Evolutionary conservation across 2,329 filamentous ascomycete genomes (phyloP), one percentile per base, ranked within the genome.

Genomic region (Berkeleyomyces basicola): DNA sequence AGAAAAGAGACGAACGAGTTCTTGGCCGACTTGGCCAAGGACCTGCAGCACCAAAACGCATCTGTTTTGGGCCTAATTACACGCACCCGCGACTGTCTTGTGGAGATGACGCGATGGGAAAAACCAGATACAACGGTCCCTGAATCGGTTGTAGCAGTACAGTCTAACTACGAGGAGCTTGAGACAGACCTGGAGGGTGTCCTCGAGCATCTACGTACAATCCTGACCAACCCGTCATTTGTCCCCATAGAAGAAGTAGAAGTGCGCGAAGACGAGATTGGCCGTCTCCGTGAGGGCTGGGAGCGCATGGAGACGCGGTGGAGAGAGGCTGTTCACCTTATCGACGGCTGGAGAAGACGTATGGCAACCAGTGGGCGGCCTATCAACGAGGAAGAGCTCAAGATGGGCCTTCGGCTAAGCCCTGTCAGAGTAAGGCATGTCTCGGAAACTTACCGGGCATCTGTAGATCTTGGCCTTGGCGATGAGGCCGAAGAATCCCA

Each of bases 151-250:
- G 39, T 59, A n/a, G 62, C 47, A 7, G 71, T 69, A 65, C 74
- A 75, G 36, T 73, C 73, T 39, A 73, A 71, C 55, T 76, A 76
- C 53, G 77, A 89, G 68, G 87, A 91, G 53, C 80, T 97, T 65
- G 83, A 86, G 0, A 71, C 75, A 7, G 87, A 95, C 66, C 82
- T 96, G 74, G 85, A 91, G 61, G 77, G 77, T 5, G 84, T 95
- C 7, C 78, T 97, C 65, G 83, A 87, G 42, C 90, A 95, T 70
- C 80, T 99, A 66, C 82, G 87, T 67, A 86, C 81, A 2, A 82
- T 99, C 44, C 78, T 99, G 53, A 96, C 90, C 7, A 97, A 97
- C 70, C 93, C 93, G 1, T 95, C 91, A 2, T 99, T 97, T 71
- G 93, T 96, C 11, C 88, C 92, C 0, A 83, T 97, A 31, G 93